Percentiles rank a stretch among this genome's conserved stretches.
Conservation (phyloP, 805 yeast species). For the Pichia nakasei region DNA sequence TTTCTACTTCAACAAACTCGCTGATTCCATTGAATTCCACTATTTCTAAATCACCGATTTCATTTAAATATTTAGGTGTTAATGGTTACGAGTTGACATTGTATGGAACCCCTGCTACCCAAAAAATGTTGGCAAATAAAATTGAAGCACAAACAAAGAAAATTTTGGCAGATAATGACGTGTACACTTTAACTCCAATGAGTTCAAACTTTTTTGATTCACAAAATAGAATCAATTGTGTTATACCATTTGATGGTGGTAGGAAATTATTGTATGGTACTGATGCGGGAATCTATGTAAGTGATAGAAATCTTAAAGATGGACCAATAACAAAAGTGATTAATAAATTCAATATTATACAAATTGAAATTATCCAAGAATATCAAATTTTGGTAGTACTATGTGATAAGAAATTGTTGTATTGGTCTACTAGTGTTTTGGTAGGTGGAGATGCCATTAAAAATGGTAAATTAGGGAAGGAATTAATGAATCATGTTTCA, state of each 20-base stretch:
- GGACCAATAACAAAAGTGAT: constrained; percentile 55
- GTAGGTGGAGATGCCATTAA: constrained; percentile 38
- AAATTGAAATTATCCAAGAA: constrained; percentile 86
- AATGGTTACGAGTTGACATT: constrained; percentile 46
- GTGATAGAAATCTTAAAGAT: constrained; percentile 38
- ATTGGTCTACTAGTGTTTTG: constrained; percentile 67
- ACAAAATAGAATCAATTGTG: constrained; percentile 75
- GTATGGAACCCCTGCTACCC: constrained; percentile 52
- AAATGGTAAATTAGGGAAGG: constrained; percentile 59
- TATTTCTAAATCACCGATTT: constrained; percentile 36
- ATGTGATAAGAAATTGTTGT: constrained; percentile 72
- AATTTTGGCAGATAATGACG: constrained; percentile 62
- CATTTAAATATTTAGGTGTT: constrained; percentile 44
- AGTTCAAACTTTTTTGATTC: constrained; percentile 70
- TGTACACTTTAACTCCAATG: constrained; percentile 68
- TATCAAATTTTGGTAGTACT: constrained; percentile 75
- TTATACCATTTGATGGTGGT: constrained; percentile 92
- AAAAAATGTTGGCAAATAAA: constrained; percentile 73
- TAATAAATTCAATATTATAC: constrained; percentile 69
- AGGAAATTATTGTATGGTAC: constrained; percentile 86
- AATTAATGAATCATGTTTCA: constrained; percentile 76
- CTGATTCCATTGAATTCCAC: constrained; percentile 18
- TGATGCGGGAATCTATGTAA: constrained; percentile 79
- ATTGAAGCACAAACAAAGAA: constrained; percentile 72
- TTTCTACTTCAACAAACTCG: constrained; percentile 10